A percentile compares a stretch with the other conserved stretches of the same genome.
Conservation (phyloP, 2,329 filamentous ascomycete genomes). For the Didymella exigua region DNA sequence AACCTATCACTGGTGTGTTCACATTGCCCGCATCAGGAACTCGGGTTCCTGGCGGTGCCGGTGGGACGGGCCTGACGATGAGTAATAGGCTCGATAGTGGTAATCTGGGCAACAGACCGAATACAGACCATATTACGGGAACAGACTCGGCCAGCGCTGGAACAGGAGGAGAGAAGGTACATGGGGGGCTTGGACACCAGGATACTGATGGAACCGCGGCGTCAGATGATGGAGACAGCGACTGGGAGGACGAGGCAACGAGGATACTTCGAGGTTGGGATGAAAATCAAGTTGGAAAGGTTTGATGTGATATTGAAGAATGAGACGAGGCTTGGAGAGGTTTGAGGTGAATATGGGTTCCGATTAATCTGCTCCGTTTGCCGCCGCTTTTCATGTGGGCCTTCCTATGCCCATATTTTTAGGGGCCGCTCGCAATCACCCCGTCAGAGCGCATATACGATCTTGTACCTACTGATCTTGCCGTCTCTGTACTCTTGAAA, state of each 20-base stretch:
- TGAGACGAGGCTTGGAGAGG: neutral
- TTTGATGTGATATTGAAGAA: neutral
- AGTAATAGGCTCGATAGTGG: neutral
- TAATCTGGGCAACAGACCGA: neutral
- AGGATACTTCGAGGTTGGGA: neutral
- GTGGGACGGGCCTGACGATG: neutral
- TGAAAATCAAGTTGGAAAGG: neutral
- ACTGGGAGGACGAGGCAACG: constrained; percentile 6
- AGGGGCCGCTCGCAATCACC: neutral
- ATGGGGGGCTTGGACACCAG: neutral
- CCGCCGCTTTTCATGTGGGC: neutral
- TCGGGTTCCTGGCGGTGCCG: neutral
- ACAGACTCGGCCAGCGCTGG: neutral
- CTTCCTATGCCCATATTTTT: neutral
- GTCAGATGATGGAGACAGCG: neutral
- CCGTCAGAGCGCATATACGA: constrained; percentile 46
- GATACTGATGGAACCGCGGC: constrained; percentile 2
- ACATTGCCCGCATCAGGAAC: neutral
- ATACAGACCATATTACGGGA: neutral
- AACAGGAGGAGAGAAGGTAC: neutral
- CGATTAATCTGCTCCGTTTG: too few species aligned
- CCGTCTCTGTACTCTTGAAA: constrained; percentile 50
- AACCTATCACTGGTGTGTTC: neutral
- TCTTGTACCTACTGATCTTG: constrained; percentile 50
- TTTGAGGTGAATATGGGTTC: neutral